Percentiles rank a stretch among this genome's conserved stretches.
Evolutionary conservation across 495 filamentous ascomycete genomes (phyloP).

Genomic region (Chaetomidium leptoderma): DNA sequence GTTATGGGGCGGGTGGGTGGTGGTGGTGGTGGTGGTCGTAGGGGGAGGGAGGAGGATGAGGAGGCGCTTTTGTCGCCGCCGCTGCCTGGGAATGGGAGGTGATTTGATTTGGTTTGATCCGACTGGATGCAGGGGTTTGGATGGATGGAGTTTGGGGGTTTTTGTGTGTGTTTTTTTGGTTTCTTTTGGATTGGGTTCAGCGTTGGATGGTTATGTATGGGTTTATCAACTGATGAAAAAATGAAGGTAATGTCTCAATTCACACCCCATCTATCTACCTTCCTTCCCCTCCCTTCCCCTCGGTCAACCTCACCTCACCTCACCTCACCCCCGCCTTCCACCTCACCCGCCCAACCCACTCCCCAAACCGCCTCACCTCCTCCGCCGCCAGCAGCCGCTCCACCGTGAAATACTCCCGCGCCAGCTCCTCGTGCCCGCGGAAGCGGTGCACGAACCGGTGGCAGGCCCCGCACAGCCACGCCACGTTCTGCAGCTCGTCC

Average conservation of each 20-base stretch:
- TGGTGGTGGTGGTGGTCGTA: slow-evolving; percentile 14
- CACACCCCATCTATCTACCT: not conserved
- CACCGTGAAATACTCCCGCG: slow-evolving; percentile 67
- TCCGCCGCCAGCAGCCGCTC: slow-evolving; percentile 64
- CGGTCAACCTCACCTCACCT: slow-evolving; percentile 4
- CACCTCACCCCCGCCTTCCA: slow-evolving; percentile 62
- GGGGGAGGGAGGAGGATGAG: slow-evolving; percentile 9
- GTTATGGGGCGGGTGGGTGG: slow-evolving; percentile 18
- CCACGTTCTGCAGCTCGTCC: slow-evolving; percentile 72
- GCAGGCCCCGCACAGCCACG: slow-evolving; percentile 85
- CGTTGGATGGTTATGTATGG: not conserved
- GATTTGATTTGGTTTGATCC: not conserved
- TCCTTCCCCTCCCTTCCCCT: not conserved
- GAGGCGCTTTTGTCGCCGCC: not conserved
- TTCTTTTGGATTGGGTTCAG: not conserved
- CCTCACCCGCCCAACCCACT: slow-evolving; percentile 60
- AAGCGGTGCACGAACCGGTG: slow-evolving; percentile 80
- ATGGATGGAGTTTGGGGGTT: slow-evolving; percentile 6
- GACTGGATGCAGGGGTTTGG: not conserved
- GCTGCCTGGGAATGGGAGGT: too few species aligned
- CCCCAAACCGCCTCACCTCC: slow-evolving; percentile 66
- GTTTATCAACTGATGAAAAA: not conserved
- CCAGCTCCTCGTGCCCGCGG: slow-evolving; percentile 74
- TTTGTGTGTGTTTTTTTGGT: not conserved
- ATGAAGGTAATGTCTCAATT: not conserved